Conservation (phyloP, 768 basidiomycete species). For the Leccinum obscurum region DNA sequence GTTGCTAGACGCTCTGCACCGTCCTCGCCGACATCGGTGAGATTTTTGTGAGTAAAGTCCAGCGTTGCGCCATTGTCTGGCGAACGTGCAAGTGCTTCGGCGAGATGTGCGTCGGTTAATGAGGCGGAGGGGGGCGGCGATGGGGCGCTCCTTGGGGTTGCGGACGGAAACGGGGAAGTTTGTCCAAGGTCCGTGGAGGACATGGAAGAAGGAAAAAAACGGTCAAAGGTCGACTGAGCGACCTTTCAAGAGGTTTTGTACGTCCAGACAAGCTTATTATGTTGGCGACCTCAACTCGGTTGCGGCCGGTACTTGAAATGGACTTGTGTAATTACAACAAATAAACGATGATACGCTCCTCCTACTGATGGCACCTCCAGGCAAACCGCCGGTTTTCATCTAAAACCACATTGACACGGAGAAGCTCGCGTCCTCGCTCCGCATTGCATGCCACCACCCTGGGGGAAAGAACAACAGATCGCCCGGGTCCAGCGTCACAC, state of each 20-base stretch:
- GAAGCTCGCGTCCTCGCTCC: conserved; percentile 77
- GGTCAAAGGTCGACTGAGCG: conserved; percentile 12
- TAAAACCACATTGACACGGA: conserved; percentile 94
- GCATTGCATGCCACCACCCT: conserved; percentile 95
- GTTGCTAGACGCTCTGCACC: conserved; percentile 78
- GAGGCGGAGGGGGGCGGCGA: conserved; percentile 39
- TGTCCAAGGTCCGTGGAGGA: conserved; percentile 30
- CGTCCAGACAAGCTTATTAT: not conserved
- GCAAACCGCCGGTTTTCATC: conserved; percentile 29
- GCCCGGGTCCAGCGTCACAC: conserved; percentile 70
- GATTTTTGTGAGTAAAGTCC: conserved; percentile 75
- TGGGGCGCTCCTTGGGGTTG: conserved; percentile 27
- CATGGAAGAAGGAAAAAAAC: conserved; percentile 22
- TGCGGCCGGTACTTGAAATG: conserved; percentile 28
- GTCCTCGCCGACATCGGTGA: conserved; percentile 72
- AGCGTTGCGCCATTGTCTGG: conserved; percentile 81
- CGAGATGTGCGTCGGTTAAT: conserved; percentile 57
- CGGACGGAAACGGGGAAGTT: conserved; percentile 29
- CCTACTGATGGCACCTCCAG: conserved; percentile 21
- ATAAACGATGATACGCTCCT: not conserved
- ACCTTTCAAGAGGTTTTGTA: not conserved
- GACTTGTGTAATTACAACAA: conserved; percentile 1
- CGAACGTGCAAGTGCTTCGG: conserved; percentile 64
- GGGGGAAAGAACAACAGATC: conserved; percentile 90
- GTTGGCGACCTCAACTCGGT: conserved; percentile 25